Conservation (phyloP, 176 grass and related monocot genomes). For the Lolium multiflorum region DNA sequence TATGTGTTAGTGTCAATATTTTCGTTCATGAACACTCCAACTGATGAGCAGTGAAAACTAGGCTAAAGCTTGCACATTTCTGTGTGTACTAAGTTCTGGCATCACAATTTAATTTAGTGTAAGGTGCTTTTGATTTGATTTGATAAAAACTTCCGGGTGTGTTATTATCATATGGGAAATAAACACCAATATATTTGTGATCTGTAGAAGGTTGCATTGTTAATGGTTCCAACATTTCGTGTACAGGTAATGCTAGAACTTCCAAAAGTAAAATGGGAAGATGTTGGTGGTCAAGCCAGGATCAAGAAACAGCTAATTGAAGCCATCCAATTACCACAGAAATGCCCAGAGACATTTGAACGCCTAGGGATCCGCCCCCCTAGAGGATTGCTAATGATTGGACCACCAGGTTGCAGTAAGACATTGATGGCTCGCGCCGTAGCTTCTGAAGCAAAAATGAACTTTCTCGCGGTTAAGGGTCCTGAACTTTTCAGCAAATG, state of each 20-base stretch:
- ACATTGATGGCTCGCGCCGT: constrained; percentile 95
- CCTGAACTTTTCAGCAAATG: constrained; percentile 99
- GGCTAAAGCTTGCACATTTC: constrained; percentile 1
- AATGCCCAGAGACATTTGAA: constrained; percentile 68
- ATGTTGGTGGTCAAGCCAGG: constrained; percentile 85
- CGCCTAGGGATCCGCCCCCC: constrained; percentile 70
- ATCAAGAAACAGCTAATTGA: constrained; percentile 89
- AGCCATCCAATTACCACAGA: constrained; percentile 81
- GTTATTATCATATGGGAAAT: not conserved
- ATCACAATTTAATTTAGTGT: not conserved
- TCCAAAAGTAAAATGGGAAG: constrained; percentile 84
- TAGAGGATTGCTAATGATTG: constrained; percentile 85
- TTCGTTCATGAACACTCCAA: constrained; percentile 8
- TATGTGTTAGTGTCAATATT: constrained; percentile 16
- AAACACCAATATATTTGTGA: constrained; percentile 35
- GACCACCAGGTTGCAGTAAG: constrained; percentile 96
- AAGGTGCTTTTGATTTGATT: constrained; percentile 28
- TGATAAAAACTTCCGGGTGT: not conserved
- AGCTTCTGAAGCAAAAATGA: constrained; percentile 92
- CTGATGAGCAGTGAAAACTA: constrained; percentile 13
- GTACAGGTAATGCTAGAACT: constrained; percentile 87
- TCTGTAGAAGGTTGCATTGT: not conserved
- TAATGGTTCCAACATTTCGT: constrained; percentile 31
- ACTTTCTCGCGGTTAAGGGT: constrained; percentile 94
- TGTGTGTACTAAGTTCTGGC: constrained; percentile 5